These are phyloP conservation scores for Penicillium cataractarum DNA, from an alignment of 495 filamentous ascomycete species.

Conservation along the genomic window DNA sequence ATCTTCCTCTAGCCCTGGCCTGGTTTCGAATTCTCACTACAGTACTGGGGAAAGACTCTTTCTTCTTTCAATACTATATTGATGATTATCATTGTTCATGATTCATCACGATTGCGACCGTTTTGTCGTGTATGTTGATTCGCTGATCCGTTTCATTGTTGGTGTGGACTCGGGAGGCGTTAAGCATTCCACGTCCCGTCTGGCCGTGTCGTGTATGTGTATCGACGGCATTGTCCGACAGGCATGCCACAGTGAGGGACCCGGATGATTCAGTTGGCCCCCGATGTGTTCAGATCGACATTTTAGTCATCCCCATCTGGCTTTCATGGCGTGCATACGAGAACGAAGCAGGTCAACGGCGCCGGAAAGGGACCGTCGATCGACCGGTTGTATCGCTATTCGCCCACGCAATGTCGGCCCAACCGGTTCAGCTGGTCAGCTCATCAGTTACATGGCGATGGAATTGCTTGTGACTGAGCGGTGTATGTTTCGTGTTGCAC, in stretches of 20 bases:
- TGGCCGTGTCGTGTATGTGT: constrained; percentile 1
- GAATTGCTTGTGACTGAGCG: constrained; percentile 3
- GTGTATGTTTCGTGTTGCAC: constrained; percentile 3
- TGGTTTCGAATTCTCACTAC: constrained; percentile 5
- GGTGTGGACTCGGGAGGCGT: not conserved
- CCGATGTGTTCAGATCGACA: not conserved
- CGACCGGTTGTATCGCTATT: not conserved
- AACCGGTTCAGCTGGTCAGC: constrained; percentile 5
- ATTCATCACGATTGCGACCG: constrained; percentile 4
- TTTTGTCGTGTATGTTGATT: not conserved
- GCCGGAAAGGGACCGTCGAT: not conserved
- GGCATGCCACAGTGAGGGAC: not conserved
- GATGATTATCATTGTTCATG: constrained; percentile 6
- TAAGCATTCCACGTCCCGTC: constrained; percentile 1
- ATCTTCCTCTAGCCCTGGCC: constrained; percentile 6
- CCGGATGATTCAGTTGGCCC: not conserved
- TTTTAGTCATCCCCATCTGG: constrained; percentile 1
- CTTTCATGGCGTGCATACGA: not conserved
- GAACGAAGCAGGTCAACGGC: constrained; percentile 18
- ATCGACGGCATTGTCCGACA: not conserved
- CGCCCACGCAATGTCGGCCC: constrained; percentile 3
- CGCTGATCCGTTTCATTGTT: not conserved
- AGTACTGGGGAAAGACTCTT: not conserved
- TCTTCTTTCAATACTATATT: not conserved
- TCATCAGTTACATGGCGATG: not conserved